phyloP scores from a whole-genome alignment of 108 stramenopile species.

The Ochromonas danica region DNA sequence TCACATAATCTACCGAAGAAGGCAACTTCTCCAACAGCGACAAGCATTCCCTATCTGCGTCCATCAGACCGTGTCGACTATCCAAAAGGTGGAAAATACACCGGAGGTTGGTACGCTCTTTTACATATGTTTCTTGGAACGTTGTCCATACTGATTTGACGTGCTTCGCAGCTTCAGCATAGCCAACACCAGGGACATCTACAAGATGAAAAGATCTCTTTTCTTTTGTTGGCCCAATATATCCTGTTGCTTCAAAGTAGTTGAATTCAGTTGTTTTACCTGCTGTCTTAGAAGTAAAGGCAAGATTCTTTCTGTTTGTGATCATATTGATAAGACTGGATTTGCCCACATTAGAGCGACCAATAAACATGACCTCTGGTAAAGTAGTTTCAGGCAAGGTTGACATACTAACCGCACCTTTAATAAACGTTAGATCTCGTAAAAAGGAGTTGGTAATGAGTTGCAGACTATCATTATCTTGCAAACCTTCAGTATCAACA shows the following conservation, averaged over 20 bases:
- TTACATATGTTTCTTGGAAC: slow-evolving; percentile 75
- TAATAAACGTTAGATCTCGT: slow-evolving; percentile 53
- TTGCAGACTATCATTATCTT: slow-evolving; percentile 41
- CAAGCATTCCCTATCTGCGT: slow-evolving; percentile 83
- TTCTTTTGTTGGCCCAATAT: not conserved
- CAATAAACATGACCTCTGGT: slow-evolving; percentile 83
- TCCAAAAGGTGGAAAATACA: slow-evolving; percentile 89
- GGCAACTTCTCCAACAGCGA: slow-evolving; percentile 50
- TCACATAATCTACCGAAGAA: slow-evolving; percentile 58
- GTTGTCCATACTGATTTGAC: slow-evolving; percentile 71
- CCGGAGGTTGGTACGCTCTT: slow-evolving; percentile 61
- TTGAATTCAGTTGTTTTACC: slow-evolving; percentile 96
- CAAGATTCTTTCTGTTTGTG: slow-evolving; percentile 82
- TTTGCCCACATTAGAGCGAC: slow-evolving; percentile 88
- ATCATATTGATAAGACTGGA: slow-evolving; percentile 79
- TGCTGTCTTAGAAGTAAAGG: slow-evolving; percentile 83
- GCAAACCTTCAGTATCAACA: not conserved
- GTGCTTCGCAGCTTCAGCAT: slow-evolving; percentile 72
- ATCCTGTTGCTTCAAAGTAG: slow-evolving; percentile 71
- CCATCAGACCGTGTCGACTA: slow-evolving; percentile 81
- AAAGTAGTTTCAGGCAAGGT: slow-evolving; percentile 73
- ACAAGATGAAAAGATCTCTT: slow-evolving; percentile 76
- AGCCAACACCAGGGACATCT: slow-evolving; percentile 90
- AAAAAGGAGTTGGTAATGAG: slow-evolving; percentile 42
- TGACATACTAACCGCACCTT: slow-evolving; percentile 77